These are phyloP conservation scores for Barbarea vulgaris DNA, from an alignment of 345 rosid genomes.

Conservation along the genomic window DNA sequence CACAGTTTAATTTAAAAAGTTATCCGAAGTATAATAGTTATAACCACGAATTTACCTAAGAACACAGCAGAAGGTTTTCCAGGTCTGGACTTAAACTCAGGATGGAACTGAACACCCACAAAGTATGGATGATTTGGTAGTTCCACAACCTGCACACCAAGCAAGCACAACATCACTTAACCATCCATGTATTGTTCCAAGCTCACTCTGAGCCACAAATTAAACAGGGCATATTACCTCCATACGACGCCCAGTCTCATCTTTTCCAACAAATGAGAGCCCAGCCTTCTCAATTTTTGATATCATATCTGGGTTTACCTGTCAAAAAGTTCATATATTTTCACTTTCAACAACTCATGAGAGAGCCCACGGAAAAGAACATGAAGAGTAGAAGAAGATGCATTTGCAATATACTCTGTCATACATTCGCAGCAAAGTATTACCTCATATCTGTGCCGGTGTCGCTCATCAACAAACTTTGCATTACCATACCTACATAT, in stretches of 20 bases:
- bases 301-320: conserved; percentile 82
- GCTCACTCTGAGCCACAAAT: neutral
- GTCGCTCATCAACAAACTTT: conserved; percentile 71
- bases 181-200: neutral
- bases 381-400: neutral
- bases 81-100: conserved; percentile 95
- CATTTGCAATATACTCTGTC: neutral
- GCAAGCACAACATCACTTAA: neutral
- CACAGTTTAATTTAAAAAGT: neutral
- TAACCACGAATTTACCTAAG: conserved; percentile 48
- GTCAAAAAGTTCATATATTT: conserved; percentile 1
- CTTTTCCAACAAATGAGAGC: conserved; percentile 75
- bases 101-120: conserved; percentile 89
- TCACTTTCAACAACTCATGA: conserved; percentile 8
- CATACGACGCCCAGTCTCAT: conserved; percentile 73
- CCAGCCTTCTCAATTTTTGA: conserved; percentile 69
- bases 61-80: conserved; percentile 91
- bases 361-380: neutral
- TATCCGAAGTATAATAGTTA: neutral
- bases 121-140: conserved; percentile 64
- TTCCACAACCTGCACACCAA: conserved; percentile 58
- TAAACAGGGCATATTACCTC: conserved; percentile 49
- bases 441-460: conserved; percentile 88
- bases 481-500: conserved; percentile 64
- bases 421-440: neutral